Base-by-base conservation (phyloP, 345 rosid species). In the Aquilaria sinensis region DNA sequence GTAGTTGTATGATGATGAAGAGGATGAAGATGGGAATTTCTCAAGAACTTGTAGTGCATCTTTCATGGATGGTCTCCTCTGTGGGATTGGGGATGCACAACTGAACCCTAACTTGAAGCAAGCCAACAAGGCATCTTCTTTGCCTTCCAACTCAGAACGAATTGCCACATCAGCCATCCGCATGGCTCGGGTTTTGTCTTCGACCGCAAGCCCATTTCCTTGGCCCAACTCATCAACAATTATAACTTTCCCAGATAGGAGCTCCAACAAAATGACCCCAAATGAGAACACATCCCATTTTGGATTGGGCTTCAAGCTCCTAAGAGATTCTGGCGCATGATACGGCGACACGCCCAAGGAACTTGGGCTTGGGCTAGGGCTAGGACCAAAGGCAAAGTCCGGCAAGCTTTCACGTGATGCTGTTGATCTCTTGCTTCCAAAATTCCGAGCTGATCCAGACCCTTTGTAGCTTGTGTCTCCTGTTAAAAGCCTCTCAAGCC, bases 261-360 rank as follows among this genome's bases (percentile, higher is more conserved):
- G 77, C 80, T 94, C 99, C 0, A 94, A 85, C 60, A 88, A 56
- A 12, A 94, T 82, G 13, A 88, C 80, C 61, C 99, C 99, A 7
- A 88, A 94, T 0, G 97, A 74, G 56, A 80, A 94, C 63, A 82
- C 92, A 6, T 94, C 99, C 99, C 99, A 90, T 47, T 94, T 94
- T 0, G 89, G 89, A 56, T 77, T 83, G 31, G 99, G 87, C 75
- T 90, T 90, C 3, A 94, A 58, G 66, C 86, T 88, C 60, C 99
- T 45, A 2, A 94, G 83, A 8, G 96, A 94, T 70, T 94, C 99
- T 0, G 97, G 96, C 2, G 99, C 95, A 0, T 80, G 76, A 66
- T 90, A 94, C 0, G 89, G 88, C 0, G 88, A 83, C 3, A 90
- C 57, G 0, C 89, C 78, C 0, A 93, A 55, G 0, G 82, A 83